Percentiles rank a stretch among this genome's conserved stretches.
Conservation (phyloP, 352 stramenopile species). For the Phytopythium delawarense region DNA sequence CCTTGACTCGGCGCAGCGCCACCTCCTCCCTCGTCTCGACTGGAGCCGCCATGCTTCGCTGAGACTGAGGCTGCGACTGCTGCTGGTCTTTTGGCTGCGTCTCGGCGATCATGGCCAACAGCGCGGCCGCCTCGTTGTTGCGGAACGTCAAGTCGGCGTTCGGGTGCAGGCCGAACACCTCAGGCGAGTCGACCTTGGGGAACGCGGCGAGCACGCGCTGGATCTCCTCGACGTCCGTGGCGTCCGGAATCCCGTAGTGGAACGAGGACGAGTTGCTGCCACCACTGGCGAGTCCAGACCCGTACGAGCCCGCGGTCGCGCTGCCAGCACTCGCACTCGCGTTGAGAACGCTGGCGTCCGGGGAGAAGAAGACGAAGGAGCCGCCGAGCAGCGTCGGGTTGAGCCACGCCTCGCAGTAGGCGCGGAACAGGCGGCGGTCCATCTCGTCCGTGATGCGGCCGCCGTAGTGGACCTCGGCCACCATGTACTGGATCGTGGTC, state of each 20-base stretch:
- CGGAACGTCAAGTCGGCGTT: conserved; percentile 79
- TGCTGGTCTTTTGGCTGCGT: conserved; percentile 53
- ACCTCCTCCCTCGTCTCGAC: conserved; percentile 60
- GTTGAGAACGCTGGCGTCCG: conserved; percentile 41
- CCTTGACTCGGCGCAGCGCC: conserved; percentile 52
- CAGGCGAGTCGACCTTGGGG: conserved; percentile 69
- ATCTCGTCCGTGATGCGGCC: conserved; percentile 79
- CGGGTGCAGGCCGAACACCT: conserved; percentile 77
- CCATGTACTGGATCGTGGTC: conserved; percentile 80
- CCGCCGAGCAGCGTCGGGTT: conserved; percentile 51
- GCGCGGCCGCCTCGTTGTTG: conserved; percentile 64
- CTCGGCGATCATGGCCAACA: conserved; percentile 60
- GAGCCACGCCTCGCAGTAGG: conserved; percentile 73
- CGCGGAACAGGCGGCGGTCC: conserved; percentile 67
- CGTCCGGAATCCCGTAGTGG: conserved; percentile 52
- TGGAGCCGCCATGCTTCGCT: neutral
- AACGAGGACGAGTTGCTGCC: conserved; percentile 17
- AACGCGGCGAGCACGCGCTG: conserved; percentile 58
- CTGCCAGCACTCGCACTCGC: conserved; percentile 6
- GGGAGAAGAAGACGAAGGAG: conserved; percentile 74
- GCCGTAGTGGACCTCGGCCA: conserved; percentile 79
- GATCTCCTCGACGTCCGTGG: conserved; percentile 47
- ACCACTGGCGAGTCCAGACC: neutral
- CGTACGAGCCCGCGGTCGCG: neutral
- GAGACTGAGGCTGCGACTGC: conserved; percentile 8